Evolutionary conservation across 345 rosid genomes (phyloP).

Genomic region (Trapa incisa): DNA sequence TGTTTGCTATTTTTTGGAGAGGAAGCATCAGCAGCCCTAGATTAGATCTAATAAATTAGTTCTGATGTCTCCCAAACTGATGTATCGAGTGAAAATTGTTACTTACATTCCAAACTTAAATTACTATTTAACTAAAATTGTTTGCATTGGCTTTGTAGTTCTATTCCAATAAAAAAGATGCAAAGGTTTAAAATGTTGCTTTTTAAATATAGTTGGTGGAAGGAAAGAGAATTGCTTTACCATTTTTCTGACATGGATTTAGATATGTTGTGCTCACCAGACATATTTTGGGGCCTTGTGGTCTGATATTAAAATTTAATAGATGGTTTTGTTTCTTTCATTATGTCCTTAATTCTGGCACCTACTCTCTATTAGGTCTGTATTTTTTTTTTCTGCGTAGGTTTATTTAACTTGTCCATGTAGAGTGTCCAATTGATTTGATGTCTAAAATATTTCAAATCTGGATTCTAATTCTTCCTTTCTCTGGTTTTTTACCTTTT

Average conservation of each 20-base stretch:
- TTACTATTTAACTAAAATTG: background rate
- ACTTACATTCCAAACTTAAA: background rate
- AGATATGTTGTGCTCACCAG: background rate
- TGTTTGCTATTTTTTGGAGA: background rate
- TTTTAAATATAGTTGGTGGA: background rate
- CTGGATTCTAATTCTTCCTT: slow-evolving; percentile 9
- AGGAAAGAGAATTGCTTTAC: background rate
- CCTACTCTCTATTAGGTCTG: background rate
- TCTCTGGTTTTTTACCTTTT: background rate
- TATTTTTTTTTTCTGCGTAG: background rate
- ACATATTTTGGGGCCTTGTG: background rate
- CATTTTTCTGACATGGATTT: background rate
- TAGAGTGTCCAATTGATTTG: background rate
- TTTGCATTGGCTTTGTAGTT: background rate
- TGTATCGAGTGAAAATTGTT: background rate
- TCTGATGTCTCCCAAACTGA: background rate
- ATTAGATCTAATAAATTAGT: background rate
- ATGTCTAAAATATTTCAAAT: slow-evolving; percentile 5
- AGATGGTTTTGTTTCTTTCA: background rate
- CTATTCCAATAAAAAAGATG: background rate
- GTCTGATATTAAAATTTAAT: background rate
- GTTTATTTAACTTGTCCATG: background rate
- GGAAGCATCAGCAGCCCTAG: background rate
- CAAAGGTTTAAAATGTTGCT: background rate
- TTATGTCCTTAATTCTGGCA: background rate